These are phyloP conservation scores for Trichoderma sp. DNA, from an alignment of 2,329 filamentous ascomycete species.

Conservation along the genomic window DNA sequence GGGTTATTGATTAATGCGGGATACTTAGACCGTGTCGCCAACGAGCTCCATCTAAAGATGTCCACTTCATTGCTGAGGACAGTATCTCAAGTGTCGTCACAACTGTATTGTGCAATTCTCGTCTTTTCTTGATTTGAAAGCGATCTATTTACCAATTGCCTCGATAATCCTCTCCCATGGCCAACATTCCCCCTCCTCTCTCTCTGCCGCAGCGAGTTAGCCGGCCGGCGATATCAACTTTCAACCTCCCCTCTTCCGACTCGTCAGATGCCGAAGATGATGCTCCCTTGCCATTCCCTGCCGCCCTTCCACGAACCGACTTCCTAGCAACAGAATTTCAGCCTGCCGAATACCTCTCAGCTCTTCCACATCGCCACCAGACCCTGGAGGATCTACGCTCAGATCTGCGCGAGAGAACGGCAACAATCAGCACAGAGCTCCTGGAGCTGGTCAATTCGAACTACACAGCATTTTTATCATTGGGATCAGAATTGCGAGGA, in stretches of 20 bases:
- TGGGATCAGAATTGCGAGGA: constrained; percentile 78
- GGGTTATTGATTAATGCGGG: constrained; percentile 26
- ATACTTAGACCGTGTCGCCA: not conserved
- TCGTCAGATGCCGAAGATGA: constrained; percentile 53
- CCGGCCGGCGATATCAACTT: constrained; percentile 33
- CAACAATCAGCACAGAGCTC: constrained; percentile 78
- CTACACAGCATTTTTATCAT: constrained; percentile 83
- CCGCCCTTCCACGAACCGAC: constrained; percentile 75
- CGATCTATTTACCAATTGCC: not conserved
- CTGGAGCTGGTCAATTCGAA: constrained; percentile 94
- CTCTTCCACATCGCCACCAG: constrained; percentile 83
- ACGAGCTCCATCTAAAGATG: not conserved
- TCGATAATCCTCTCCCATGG: constrained; percentile 20
- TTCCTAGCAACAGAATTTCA: constrained; percentile 79
- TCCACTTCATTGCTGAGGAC: not conserved
- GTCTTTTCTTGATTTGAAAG: not conserved
- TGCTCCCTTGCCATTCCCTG: constrained; percentile 80
- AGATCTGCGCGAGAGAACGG: constrained; percentile 78
- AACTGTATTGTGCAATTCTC: not conserved
- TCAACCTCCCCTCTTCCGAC: constrained; percentile 44
- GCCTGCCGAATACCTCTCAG: constrained; percentile 75
- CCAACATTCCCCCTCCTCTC: constrained; percentile 31
- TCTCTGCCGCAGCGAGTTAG: constrained; percentile 28
- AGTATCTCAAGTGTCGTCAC: not conserved
- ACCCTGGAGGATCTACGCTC: constrained; percentile 89